Evolutionary conservation across 169 alveolate species (phyloP), one percentile per base, ranked within the genome.

Genomic region (Plasmodium berghei): DNA sequence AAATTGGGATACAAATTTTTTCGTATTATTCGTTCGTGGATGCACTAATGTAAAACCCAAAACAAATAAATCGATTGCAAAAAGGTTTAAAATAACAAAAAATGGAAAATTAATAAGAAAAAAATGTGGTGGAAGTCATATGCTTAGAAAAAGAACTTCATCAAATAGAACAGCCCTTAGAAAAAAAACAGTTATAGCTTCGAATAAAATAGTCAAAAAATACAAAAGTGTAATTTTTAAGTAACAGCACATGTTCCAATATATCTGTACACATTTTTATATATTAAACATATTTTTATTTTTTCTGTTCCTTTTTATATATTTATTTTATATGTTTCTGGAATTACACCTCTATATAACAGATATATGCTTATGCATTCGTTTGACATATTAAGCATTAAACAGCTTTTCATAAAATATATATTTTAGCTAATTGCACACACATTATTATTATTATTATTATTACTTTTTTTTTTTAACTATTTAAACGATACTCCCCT

Each of bases 31-130:
- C 58, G 89, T 77, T 52, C 93, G 93, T 87, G 89, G 89, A 24
- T 48, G 46, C n/a, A 77, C 95, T 48, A 90, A 95, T 22, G 87
- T 95, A 34, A 95, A 95, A 49, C 96, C 96, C 2, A 95, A 94
- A 62, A 94, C 97, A 20, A 92, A 93, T 69, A 92, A 94, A 70
- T 94, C 97, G 16, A 94, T 95, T 46, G 94, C 96, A 1, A 95
- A 95, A 70, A 69, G 97, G 14, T 95, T 95, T 88, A 95, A 95
- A 69, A 72, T 95, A 52, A 95, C 97, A 6, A 95, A 95, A 22
- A 93, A 95, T 20, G 97, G 97, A 40, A 95, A 95, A 91, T 73
- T 93, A 14, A 93, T 95, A 90, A 89, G 94, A 91, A 93, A 93
- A 55, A 74, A 94, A 56, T 93, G 97, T 24, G 95, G 96, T 12